phyloP scores from a whole-genome alignment of 2,329 filamentous ascomycete genomes.

The Trichoderma polysporum region DNA sequence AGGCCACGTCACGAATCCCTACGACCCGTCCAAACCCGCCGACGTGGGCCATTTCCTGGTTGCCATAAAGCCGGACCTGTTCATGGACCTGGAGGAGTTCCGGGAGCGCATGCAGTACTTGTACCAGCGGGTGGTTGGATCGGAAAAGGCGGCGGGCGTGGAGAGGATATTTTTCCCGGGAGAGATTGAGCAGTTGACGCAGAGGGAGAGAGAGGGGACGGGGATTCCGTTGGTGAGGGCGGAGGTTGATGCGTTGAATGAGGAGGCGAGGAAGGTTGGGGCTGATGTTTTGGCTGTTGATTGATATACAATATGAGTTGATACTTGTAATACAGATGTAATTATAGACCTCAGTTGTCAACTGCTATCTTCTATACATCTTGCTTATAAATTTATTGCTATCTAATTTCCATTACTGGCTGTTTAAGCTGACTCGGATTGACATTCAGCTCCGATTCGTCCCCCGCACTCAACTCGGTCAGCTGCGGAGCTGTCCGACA shows the following conservation, averaged over 20 bases:
- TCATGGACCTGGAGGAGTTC: conserved; percentile 70
- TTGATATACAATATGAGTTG: background rate
- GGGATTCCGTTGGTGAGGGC: conserved; percentile 60
- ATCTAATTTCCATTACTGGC: no score
- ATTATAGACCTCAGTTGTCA: background rate
- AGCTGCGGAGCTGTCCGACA: no score
- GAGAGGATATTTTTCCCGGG: conserved; percentile 62
- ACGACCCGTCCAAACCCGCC: conserved; percentile 66
- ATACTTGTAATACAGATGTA: background rate
- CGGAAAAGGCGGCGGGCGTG: conserved; percentile 55
- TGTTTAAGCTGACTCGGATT: no score
- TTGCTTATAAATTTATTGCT: no score
- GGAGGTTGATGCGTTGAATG: conserved; percentile 56
- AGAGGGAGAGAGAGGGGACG: conserved; percentile 49
- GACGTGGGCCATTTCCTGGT: conserved; percentile 75
- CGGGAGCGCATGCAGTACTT: conserved; percentile 58
- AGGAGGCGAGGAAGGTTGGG: conserved; percentile 50
- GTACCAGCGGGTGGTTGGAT: conserved; percentile 53
- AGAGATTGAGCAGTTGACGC: conserved; percentile 59
- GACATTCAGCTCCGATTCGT: no score
- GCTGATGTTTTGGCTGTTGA: conserved; percentile 26
- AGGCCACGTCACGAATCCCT: conserved; percentile 72
- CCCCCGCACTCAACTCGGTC: no score
- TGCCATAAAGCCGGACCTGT: conserved; percentile 72
- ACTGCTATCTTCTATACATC: background rate